These are phyloP conservation scores for Mrakia frigida DNA, from an alignment of 768 basidiomycete genomes.

Conservation along the genomic window DNA sequence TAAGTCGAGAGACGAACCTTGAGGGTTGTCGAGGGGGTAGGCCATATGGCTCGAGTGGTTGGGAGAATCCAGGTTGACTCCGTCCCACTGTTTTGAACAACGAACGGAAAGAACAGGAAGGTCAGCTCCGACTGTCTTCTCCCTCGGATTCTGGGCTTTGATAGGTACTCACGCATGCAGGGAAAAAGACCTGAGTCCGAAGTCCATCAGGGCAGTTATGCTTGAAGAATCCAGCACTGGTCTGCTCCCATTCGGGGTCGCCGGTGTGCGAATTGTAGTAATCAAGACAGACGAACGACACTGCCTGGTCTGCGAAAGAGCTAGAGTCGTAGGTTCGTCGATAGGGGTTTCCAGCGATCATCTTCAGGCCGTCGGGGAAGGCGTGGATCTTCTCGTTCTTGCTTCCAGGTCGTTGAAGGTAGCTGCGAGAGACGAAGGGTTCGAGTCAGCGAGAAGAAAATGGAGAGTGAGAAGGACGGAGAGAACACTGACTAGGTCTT, in stretches of 20 bases:
- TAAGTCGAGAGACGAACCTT: constrained; percentile 13
- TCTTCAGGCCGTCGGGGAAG: constrained; percentile 46
- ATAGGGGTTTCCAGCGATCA: constrained; percentile 47
- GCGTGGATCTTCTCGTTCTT: constrained; percentile 42
- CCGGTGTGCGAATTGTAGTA: constrained; percentile 30
- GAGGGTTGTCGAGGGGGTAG: constrained; percentile 34
- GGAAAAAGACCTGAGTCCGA: constrained; percentile 46
- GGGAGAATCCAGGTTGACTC: constrained; percentile 44
- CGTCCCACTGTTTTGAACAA: constrained; percentile 46
- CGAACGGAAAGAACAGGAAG: constrained; percentile 29
- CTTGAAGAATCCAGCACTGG: constrained; percentile 42
- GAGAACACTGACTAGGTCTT: constrained; percentile 17
- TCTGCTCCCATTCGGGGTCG: constrained; percentile 41
- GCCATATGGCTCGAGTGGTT: constrained; percentile 46
- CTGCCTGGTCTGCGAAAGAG: constrained; percentile 45
- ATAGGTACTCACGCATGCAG: constrained; percentile 26
- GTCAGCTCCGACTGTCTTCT: too few species aligned
- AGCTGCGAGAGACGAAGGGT: neutral
- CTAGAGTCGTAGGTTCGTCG: constrained; percentile 52
- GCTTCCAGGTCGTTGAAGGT: constrained; percentile 36
- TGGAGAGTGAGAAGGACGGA: neutral
- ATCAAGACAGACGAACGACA: constrained; percentile 52
- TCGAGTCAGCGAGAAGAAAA: neutral
- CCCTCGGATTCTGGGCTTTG: neutral
- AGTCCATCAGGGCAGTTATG: constrained; percentile 45